Evolutionary conservation across 257 asterid species (phyloP).

Genomic region (Jacaranda mimosifolia): DNA sequence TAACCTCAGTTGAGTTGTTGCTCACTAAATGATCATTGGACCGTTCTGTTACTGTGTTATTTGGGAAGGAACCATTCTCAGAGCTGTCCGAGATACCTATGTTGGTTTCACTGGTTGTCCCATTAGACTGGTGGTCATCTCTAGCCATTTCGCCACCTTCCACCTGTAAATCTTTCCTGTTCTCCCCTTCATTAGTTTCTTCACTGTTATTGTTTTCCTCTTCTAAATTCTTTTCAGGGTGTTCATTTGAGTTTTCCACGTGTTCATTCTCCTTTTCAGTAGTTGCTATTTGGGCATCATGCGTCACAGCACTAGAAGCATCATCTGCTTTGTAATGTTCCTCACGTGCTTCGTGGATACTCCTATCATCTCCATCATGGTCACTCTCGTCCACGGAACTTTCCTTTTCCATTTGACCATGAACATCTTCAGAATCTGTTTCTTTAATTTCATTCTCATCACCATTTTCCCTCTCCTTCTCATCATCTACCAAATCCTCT

Average conservation of each 20-base stretch:
- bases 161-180: constrained; percentile 42
- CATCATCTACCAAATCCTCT: constrained; percentile 54
- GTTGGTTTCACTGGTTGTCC: constrained; percentile 36
- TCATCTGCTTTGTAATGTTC: constrained; percentile 95
- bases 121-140: constrained; percentile 26
- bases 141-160: constrained; percentile 45
- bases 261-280: constrained; percentile 50
- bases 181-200: constrained; percentile 35
- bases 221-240: constrained; percentile 38
- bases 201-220: constrained; percentile 38
- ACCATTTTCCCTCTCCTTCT: constrained; percentile 54
- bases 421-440: constrained; percentile 54
- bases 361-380: constrained; percentile 53
- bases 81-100: too few species aligned
- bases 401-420: constrained; percentile 51
- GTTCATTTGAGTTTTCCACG: constrained; percentile 47
- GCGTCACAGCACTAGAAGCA: constrained; percentile 98
- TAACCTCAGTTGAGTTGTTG: constrained; percentile 45
- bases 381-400: constrained; percentile 49
- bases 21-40: constrained; percentile 36
- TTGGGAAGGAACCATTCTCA: constrained; percentile 38
- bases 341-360: constrained; percentile 76
- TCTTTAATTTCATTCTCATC: constrained; percentile 62
- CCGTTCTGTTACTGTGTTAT: constrained; percentile 43
- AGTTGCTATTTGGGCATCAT: constrained; percentile 44